Evolutionary conservation across 352 stramenopile species (phyloP).

Genomic region (Phytophthora niederhauseri): DNA sequence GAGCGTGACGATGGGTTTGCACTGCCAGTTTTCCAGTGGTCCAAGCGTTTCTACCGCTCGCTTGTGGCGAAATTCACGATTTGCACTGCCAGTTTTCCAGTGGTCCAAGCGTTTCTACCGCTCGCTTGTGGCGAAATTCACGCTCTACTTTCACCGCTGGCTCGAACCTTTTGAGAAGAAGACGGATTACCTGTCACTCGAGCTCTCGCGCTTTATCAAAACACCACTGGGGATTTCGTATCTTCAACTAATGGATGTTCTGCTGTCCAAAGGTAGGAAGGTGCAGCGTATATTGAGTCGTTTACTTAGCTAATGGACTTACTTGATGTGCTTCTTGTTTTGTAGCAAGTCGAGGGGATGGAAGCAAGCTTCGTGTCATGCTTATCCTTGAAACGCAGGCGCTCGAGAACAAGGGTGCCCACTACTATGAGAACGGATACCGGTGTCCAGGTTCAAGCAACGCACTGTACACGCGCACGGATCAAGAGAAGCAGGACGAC

Average conservation of each 20-base stretch:
- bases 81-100: constrained; percentile 79
- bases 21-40: constrained; percentile 84
- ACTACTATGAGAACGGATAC: constrained; percentile 83
- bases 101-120: constrained; percentile 85
- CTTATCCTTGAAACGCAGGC: constrained; percentile 80
- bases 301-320: constrained; percentile 6
- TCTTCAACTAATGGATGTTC: constrained; percentile 80
- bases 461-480: constrained; percentile 38
- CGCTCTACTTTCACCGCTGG: constrained; percentile 84
- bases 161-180: constrained; percentile 73
- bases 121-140: constrained; percentile 86
- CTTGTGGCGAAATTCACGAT: constrained; percentile 87
- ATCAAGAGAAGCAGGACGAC: constrained; percentile 42
- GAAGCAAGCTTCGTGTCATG: constrained; percentile 60
- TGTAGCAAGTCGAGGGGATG: constrained; percentile 56
- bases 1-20: constrained; percentile 81
- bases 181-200: constrained; percentile 60
- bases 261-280: constrained; percentile 72
- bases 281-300: constrained; percentile 6
- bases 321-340: constrained; percentile 12
- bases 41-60: constrained; percentile 81
- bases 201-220: constrained; percentile 76
- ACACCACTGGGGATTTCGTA: constrained; percentile 83
- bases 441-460: constrained; percentile 69
- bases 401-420: constrained; percentile 74